Base-by-base conservation (phyloP, 2,329 filamentous ascomycete genomes). In the Thelonectria discophora region DNA sequence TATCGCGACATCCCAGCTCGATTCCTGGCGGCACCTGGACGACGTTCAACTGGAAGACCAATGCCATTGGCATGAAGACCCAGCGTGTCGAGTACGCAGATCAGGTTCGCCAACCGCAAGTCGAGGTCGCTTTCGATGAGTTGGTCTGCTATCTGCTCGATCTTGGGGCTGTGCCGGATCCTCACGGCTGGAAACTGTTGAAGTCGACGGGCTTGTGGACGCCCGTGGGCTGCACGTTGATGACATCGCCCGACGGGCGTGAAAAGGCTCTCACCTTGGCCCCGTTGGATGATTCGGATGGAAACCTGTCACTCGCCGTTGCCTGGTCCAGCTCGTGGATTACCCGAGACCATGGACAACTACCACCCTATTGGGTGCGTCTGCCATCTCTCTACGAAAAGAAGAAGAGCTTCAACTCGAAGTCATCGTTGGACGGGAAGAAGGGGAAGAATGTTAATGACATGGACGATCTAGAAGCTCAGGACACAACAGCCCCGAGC, bases 11-110 rank as follows among this genome's bases (percentile, higher is more conserved):
- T 55, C 81, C 82, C 0, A 85, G 82, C 48, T 76, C 74, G 12
- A 83, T 88, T 45, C 84, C 84, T 1, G 88, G 88, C 2, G 88
- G 88, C 0, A 82, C 79, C 27, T 90, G 87, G 87, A 88, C 87
- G 0, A 84, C 83, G 0, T 88, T 90, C 72, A 84, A 90, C 73
- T 90, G 88, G 87, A 84, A 83, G 67, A 82, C 82, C n/a, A 82
- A 88, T 65, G 78, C 84, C 3, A 88, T 89, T 21, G 87, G 88
- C 1, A 77, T 84, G 56, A 87, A 86, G 69, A 84, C 84, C 13
- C 88, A 89, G 75, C 80, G 88, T 34, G 80, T 90, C 40, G 86
- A 89, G 71, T 90, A 89, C 65, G 84, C 81, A 9, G 82, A 85
- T 56, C 82, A 85, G 71, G 76, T 85, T 8, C 77, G 82, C 8